Evolutionary conservation across 371 early-diverging fungal species (phyloP).

Genomic region (Saksenaea vasiformis): DNA sequence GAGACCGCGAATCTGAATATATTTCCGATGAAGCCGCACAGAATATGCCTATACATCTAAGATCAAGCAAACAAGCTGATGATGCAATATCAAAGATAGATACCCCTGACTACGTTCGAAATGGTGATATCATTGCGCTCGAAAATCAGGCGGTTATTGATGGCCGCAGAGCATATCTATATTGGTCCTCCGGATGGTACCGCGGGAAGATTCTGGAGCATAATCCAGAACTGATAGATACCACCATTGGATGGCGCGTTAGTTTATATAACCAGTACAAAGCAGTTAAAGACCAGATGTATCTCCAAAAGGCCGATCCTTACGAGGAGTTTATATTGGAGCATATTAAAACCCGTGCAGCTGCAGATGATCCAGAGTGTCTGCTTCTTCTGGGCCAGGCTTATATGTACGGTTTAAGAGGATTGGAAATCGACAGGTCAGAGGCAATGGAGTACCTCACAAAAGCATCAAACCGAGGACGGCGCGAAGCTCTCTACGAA

Average conservation of each 20-base stretch:
- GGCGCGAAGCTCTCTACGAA: background rate
- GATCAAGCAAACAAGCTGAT: background rate
- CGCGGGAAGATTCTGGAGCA: background rate
- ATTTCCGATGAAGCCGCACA: background rate
- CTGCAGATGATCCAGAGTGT: background rate
- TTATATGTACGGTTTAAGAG: background rate
- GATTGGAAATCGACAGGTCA: background rate
- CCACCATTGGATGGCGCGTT: background rate
- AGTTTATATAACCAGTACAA: too few species aligned
- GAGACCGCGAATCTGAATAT: background rate
- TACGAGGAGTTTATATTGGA: background rate
- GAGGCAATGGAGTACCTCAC: background rate
- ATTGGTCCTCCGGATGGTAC: background rate
- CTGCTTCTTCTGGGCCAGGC: background rate
- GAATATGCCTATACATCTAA: background rate
- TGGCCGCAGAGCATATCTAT: background rate
- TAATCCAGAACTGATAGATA: background rate
- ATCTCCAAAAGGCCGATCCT: too few species aligned
- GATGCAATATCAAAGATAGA: background rate
- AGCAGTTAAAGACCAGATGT: too few species aligned
- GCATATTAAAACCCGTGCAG: background rate
- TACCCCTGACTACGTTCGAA: background rate
- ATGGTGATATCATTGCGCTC: background rate
- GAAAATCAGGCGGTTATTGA: background rate
- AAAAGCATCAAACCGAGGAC: background rate